phyloP scores from a whole-genome alignment of 2,329 filamentous ascomycete genomes.

The Aspergillus aculeatus region DNA sequence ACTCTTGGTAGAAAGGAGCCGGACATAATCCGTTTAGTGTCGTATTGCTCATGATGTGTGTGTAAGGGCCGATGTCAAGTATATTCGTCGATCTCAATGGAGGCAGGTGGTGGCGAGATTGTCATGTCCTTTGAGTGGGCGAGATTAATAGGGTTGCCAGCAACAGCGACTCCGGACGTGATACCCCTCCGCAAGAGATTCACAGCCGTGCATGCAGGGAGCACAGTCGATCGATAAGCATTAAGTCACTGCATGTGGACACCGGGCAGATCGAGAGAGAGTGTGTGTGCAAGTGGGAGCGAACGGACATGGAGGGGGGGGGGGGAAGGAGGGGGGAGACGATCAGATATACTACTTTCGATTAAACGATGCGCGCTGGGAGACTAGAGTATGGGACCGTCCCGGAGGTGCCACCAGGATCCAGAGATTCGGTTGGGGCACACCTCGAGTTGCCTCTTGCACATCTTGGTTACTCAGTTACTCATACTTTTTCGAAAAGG shows the following conservation, averaged over 20 bases:
- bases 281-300: constrained; percentile 6
- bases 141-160: not conserved
- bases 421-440: constrained; percentile 12
- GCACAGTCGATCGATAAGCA: constrained; percentile 6
- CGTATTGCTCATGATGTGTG: constrained; percentile 23
- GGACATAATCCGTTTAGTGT: constrained; percentile 56
- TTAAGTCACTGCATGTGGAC: constrained; percentile 11
- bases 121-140: constrained; percentile 16
- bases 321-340: constrained; percentile 15
- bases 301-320: constrained; percentile 5
- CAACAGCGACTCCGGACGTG: constrained; percentile 5
- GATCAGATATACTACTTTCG: constrained; percentile 21
- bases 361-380: constrained; percentile 8
- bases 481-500: constrained; percentile 6
- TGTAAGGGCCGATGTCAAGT: not conserved
- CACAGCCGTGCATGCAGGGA: constrained; percentile 19
- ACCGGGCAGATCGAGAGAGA: constrained; percentile 9
- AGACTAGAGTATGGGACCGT: not conserved
- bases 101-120: constrained; percentile 8
- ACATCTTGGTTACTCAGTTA: constrained; percentile 7
- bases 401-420: not conserved
- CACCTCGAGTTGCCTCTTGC: not conserved
- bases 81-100: constrained; percentile 1
- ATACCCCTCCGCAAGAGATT: constrained; percentile 22
- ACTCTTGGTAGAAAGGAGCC: constrained; percentile 66